phyloP scores from a whole-genome alignment of 2,329 filamentous ascomycete genomes.

The Talaromyces islandicus region DNA sequence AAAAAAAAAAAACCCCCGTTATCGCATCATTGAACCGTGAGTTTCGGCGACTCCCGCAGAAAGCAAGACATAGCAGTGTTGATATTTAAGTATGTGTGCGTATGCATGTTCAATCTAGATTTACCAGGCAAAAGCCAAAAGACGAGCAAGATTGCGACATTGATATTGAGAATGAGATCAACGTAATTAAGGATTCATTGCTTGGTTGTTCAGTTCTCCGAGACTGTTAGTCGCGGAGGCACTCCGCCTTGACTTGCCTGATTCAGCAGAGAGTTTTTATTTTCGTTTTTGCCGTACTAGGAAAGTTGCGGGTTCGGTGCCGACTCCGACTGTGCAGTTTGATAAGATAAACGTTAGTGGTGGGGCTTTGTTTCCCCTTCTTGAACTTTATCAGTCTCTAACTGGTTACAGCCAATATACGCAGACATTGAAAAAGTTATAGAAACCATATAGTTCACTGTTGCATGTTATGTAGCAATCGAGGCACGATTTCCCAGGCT shows the following conservation, averaged over 20 bases:
- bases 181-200: too few relatives aligned
- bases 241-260: too few relatives aligned
- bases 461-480: background rate
- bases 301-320: background rate
- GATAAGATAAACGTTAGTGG: background rate
- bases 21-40: background rate
- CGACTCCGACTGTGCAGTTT: background rate
- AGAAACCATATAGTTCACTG: background rate
- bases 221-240: too few relatives aligned
- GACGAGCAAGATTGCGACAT: too few relatives aligned
- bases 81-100: too few relatives aligned
- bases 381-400: background rate
- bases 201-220: too few relatives aligned
- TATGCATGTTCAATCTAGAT: too few relatives aligned
- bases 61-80: background rate
- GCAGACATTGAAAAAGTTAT: background rate
- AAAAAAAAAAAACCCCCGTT: too few relatives aligned
- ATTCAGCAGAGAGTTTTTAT: too few relatives aligned
- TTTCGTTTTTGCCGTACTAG: too few relatives aligned
- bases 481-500: background rate
- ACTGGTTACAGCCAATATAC: background rate
- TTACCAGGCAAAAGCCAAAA: too few relatives aligned
- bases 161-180: too few relatives aligned
- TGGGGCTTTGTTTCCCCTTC: background rate
- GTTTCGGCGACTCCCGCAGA: background rate